Evolutionary conservation across 768 basidiomycete species (phyloP).

Genomic region (Boletus rubescentipes): DNA sequence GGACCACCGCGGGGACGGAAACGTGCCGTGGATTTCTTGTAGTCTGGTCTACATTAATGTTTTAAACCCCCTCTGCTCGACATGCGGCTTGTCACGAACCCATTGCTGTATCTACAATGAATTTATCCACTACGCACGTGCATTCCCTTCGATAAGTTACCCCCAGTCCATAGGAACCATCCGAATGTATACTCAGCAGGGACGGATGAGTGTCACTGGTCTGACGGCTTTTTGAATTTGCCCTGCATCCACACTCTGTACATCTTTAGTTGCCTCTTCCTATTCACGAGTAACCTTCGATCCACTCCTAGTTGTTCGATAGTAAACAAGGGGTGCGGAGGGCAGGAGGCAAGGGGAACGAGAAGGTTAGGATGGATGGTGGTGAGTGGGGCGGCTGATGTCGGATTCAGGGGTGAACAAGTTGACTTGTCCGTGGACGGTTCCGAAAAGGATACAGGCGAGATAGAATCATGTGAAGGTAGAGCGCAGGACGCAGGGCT

Average conservation of each 20-base stretch:
- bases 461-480: constrained; percentile 1
- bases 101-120: neutral
- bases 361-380: constrained; percentile 41
- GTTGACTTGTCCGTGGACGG: neutral
- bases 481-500: constrained; percentile 9
- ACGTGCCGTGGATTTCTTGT: constrained; percentile 76
- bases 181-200: neutral
- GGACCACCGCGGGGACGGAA: constrained; percentile 50
- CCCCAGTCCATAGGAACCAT: neutral
- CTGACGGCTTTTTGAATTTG: constrained; percentile 60
- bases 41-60: constrained; percentile 15
- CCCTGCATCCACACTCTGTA: constrained; percentile 96
- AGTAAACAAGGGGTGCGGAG: constrained; percentile 66
- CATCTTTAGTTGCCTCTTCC: constrained; percentile 95
- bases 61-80: too few species aligned
- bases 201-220: neutral
- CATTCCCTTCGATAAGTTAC: too few species aligned
- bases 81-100: neutral
- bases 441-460: neutral
- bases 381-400: neutral
- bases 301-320: constrained; percentile 88
- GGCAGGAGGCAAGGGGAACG: constrained; percentile 16
- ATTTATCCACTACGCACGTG: too few species aligned
- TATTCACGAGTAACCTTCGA: constrained; percentile 85
- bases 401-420: neutral